Conservation (phyloP, 1,284 basidiomycete genomes). For the Xerocomus nothofagi region DNA sequence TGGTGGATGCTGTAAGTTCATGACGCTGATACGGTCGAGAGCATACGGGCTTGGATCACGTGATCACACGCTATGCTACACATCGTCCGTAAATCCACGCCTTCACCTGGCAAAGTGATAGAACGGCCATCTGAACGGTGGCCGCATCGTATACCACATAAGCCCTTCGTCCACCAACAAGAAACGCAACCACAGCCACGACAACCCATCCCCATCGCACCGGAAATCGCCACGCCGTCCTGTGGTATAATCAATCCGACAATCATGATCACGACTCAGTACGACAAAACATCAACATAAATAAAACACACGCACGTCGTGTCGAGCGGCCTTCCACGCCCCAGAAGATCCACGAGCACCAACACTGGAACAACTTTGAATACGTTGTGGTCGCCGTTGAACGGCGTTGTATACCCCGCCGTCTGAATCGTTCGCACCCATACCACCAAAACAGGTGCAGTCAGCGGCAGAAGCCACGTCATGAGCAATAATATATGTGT, state of each 20-base stretch:
- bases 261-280: constrained; percentile 1
- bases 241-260: constrained; percentile 24
- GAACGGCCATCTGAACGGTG: constrained; percentile 26
- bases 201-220: constrained; percentile 48
- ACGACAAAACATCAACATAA: background rate
- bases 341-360: constrained; percentile 60
- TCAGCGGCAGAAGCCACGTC: constrained; percentile 81
- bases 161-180: constrained; percentile 57
- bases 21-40: no score
- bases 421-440: constrained; percentile 86
- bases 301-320: constrained; percentile 37
- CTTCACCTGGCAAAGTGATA: constrained; percentile 10
- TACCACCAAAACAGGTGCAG: constrained; percentile 78
- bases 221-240: constrained; percentile 41
- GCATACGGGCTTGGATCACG: constrained; percentile 6
- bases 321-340: constrained; percentile 46
- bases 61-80: no score
- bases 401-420: constrained; percentile 71
- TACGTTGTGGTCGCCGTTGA: constrained; percentile 77
- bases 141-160: constrained; percentile 61
- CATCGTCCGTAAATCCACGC: constrained; percentile 15
- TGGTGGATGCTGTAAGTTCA: no score
- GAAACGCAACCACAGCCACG: constrained; percentile 54
- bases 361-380: constrained; percentile 67
- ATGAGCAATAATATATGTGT: constrained; percentile 73